phyloP scores from a whole-genome alignment of 345 rosid genomes.

The Eucalyptus curtisii region DNA sequence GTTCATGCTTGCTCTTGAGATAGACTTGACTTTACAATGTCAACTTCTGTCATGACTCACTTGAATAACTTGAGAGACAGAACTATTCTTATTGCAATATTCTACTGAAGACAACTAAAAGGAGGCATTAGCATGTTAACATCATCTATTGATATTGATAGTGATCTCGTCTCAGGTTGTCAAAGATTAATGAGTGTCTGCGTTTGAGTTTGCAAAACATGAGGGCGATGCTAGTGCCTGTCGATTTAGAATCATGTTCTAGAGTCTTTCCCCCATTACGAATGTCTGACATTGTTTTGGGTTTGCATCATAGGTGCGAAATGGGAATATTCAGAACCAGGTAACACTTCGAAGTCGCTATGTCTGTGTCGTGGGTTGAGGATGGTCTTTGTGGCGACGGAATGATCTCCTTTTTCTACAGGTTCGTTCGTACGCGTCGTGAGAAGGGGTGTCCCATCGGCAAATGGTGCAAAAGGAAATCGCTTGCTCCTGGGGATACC shows the following conservation, averaged over 20 bases:
- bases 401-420: neutral
- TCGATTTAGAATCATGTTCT: neutral
- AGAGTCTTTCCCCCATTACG: neutral
- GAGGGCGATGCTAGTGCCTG: neutral
- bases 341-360: neutral
- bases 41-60: neutral
- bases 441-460: constrained; percentile 54
- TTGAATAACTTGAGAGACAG: neutral
- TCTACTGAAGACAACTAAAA: neutral
- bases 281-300: neutral
- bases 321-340: constrained; percentile 21
- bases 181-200: neutral
- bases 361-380: neutral
- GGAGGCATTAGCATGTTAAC: neutral
- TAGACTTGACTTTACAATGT: neutral
- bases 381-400: neutral
- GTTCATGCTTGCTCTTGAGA: neutral
- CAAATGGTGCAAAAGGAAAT: constrained; percentile 42
- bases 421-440: constrained; percentile 46
- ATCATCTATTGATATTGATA: neutral
- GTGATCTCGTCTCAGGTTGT: neutral
- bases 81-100: neutral
- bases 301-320: constrained; percentile 30
- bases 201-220: constrained; percentile 32
- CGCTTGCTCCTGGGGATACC: constrained; percentile 43